Conservation (phyloP, 2,329 filamentous ascomycete species). For the Metarhizium anisopliae region DNA sequence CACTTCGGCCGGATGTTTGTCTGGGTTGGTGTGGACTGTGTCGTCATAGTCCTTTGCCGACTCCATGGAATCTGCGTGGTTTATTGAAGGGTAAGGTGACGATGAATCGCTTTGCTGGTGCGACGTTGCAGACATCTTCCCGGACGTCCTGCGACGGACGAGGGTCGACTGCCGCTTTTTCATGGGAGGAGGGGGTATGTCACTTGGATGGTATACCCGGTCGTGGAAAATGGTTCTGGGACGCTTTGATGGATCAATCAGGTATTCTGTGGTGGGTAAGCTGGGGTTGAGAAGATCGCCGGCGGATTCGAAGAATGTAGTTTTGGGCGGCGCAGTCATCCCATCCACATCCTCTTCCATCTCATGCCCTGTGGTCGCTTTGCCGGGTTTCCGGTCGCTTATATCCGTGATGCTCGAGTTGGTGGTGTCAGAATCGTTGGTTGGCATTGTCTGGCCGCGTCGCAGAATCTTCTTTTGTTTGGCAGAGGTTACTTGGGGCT, state of each 20-base stretch:
- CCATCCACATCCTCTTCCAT: constrained; percentile 32
- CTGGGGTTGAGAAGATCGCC: constrained; percentile 88
- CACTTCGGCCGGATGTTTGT: constrained; percentile 27
- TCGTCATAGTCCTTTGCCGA: constrained; percentile 46
- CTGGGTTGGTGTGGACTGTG: constrained; percentile 34
- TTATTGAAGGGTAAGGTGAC: constrained; percentile 23
- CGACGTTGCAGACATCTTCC: constrained; percentile 14
- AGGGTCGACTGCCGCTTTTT: constrained; percentile 41
- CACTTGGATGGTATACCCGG: constrained; percentile 83
- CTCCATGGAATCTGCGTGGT: constrained; percentile 33
- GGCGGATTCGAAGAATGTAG: constrained; percentile 90
- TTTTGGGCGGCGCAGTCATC: constrained; percentile 69
- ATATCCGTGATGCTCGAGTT: constrained; percentile 10
- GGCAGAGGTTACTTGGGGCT: constrained; percentile 38
- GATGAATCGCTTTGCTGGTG: constrained; percentile 21
- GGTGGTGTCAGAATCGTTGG: constrained; percentile 17
- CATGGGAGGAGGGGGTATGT: constrained; percentile 76
- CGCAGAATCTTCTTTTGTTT: constrained; percentile 65
- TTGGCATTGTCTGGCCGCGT: constrained; percentile 61
- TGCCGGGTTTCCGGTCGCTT: constrained; percentile 16
- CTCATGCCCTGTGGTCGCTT: constrained; percentile 43
- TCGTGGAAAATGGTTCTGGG: constrained; percentile 94
- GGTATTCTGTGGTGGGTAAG: constrained; percentile 69
- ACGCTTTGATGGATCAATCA: constrained; percentile 73
- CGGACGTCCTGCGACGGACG: constrained; percentile 21